A percentile compares a stretch with the other conserved stretches of the same genome.
phyloP scores from a whole-genome alignment of 306 rosid genomes.

The Fragaria iinumae region DNA sequence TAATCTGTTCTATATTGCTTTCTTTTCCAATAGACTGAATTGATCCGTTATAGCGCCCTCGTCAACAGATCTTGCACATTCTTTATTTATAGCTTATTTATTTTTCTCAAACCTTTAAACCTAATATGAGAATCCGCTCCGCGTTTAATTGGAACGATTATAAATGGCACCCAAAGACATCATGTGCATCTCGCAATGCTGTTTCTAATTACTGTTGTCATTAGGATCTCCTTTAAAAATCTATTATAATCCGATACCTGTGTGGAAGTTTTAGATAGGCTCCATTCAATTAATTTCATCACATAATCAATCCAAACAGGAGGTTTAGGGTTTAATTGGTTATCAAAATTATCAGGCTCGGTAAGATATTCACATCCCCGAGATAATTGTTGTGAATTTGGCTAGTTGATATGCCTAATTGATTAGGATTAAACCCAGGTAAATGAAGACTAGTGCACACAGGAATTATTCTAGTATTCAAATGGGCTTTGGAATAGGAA shows the following conservation, averaged over 20 bases:
- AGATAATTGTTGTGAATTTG: too few relatives aligned
- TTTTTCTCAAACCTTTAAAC: too few relatives aligned
- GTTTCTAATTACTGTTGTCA: neutral
- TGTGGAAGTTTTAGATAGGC: neutral
- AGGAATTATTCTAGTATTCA: too few relatives aligned
- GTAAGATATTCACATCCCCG: neutral
- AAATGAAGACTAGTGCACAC: too few relatives aligned
- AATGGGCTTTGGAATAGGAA: too few relatives aligned
- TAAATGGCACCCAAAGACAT: neutral
- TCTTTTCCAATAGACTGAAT: too few relatives aligned
- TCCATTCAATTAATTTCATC: neutral
- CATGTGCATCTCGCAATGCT: neutral
- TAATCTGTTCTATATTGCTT: too few relatives aligned
- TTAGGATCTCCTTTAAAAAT: neutral
- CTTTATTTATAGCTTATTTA: too few relatives aligned
- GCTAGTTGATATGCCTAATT: too few relatives aligned
- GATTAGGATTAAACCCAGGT: too few relatives aligned
- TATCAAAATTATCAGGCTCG: conserved; percentile 7
- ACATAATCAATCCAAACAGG: neutral
- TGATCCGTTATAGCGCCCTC: too few relatives aligned
- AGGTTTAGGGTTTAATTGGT: neutral
- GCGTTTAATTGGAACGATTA: neutral
- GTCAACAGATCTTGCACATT: too few relatives aligned
- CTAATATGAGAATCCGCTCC: neutral
- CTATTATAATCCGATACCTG: neutral